Conservation (phyloP, 2,329 filamentous ascomycete species). For the Pestalotiopsis sp. region DNA sequence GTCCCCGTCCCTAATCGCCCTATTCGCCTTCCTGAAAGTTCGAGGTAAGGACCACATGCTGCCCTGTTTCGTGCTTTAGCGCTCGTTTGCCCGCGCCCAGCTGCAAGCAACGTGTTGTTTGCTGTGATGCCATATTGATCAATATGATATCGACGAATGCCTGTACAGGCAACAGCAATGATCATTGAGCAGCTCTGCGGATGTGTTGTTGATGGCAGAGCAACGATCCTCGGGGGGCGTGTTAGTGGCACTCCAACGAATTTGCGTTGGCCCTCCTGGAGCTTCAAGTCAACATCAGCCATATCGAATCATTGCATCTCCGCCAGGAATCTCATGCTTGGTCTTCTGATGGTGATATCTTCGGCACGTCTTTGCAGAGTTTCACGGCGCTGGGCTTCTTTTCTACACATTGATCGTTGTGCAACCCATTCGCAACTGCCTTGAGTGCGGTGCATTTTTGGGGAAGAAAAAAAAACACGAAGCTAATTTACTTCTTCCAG, state of each 20-base stretch:
- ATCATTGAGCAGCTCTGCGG: neutral
- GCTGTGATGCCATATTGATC: slow-evolving; percentile 9
- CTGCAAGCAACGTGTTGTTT: slow-evolving; percentile 9
- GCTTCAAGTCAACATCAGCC: neutral
- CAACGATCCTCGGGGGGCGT: too few relatives aligned
- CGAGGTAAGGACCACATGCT: slow-evolving; percentile 19
- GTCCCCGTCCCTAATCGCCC: slow-evolving; percentile 8
- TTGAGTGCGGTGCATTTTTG: neutral
- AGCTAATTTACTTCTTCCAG: neutral
- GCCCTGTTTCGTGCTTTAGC: slow-evolving; percentile 17
- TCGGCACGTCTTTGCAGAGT: too few relatives aligned
- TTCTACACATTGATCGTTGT: neutral
- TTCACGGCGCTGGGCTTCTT: neutral
- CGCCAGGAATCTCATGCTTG: neutral
- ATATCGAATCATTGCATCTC: neutral
- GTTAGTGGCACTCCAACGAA: neutral
- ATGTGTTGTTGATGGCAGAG: too few relatives aligned
- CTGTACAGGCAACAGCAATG: neutral
- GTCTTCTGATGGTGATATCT: neutral
- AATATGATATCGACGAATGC: neutral
- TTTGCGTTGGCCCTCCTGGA: neutral
- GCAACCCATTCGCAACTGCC: neutral
- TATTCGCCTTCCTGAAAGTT: neutral
- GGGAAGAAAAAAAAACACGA: neutral
- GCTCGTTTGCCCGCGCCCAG: slow-evolving; percentile 9